phyloP scores from a whole-genome alignment of 1,139 yeast species.

The Geotrichum klebahnii region DNA sequence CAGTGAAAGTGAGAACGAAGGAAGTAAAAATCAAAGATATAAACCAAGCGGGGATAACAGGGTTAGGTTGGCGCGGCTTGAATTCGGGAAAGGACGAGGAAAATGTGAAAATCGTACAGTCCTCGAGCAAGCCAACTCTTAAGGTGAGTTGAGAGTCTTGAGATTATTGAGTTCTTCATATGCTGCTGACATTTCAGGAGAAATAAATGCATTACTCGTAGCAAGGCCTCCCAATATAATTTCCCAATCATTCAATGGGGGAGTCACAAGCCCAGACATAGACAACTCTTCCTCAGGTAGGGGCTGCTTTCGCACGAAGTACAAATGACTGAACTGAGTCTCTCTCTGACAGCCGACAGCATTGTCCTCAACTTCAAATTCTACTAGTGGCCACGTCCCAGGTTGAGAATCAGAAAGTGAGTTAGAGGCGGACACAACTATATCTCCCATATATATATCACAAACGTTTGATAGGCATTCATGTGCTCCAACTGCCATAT shows the following conservation, averaged over 20 bases:
- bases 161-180: constrained; percentile 14
- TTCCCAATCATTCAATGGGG: constrained; percentile 15
- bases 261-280: constrained; percentile 12
- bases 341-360: constrained; percentile 16
- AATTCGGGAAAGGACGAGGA: not conserved
- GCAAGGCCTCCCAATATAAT: constrained; percentile 3
- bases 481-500: constrained; percentile 17
- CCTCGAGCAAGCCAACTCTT: no score
- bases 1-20: not conserved
- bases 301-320: constrained; percentile 8
- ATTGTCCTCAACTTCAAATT: constrained; percentile 17
- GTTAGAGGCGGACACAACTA: constrained; percentile 10
- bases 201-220: not conserved
- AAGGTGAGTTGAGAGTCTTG: constrained; percentile 9
- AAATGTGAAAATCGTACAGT: not conserved
- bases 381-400: constrained; percentile 19
- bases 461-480: constrained; percentile 2
- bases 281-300: not conserved
- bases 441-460: constrained; percentile 19
- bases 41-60: not conserved
- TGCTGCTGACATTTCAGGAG: constrained; percentile 12
- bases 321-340: constrained; percentile 16
- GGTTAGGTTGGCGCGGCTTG: not conserved
- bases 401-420: not conserved
- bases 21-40: constrained; percentile 1